Evolutionary conservation across 2,329 filamentous ascomycete genomes (phyloP).

Genomic region (Pestalotiopsis sp.): DNA sequence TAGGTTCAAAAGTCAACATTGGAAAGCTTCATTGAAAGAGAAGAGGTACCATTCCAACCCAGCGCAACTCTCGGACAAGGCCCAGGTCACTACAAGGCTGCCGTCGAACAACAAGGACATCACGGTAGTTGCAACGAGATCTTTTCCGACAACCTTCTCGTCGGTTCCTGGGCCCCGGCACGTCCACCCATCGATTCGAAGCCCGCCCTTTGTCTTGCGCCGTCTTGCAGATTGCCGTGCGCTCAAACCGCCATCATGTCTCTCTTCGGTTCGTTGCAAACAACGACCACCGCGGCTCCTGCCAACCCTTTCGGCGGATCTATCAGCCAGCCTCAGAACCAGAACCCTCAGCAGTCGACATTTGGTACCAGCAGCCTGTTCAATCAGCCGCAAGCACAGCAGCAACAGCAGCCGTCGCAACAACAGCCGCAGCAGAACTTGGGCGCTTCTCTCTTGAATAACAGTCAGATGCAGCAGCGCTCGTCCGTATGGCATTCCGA

Average conservation of each 20-base stretch:
- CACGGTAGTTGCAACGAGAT: neutral
- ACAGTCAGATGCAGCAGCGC: neutral
- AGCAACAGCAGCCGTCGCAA: constrained; percentile 36
- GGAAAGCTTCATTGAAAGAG: neutral
- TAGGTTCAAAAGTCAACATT: constrained; percentile 1
- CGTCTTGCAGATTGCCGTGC: neutral
- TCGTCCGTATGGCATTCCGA: constrained; percentile 29
- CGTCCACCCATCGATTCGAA: neutral
- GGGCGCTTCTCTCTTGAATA: constrained; percentile 17
- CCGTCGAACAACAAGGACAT: neutral
- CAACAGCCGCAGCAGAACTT: constrained; percentile 32
- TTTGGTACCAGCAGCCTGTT: constrained; percentile 32
- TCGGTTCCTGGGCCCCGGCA: neutral
- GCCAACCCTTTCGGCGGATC: constrained; percentile 16
- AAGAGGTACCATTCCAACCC: neutral
- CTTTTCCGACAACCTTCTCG: neutral
- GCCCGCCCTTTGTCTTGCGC: neutral
- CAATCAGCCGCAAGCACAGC: constrained; percentile 35
- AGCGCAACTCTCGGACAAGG: neutral
- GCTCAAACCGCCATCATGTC: constrained; percentile 27
- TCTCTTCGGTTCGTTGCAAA: constrained; percentile 1
- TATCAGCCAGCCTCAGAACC: constrained; percentile 32
- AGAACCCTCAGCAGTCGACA: constrained; percentile 34
- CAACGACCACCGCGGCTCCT: neutral
- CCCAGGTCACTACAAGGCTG: neutral